A percentile compares a stretch with the other conserved stretches of the same genome.
Evolutionary conservation across 2,329 filamentous ascomycete genomes (phyloP).

Genomic region (Stagonosporopsis rhizophila): DNA sequence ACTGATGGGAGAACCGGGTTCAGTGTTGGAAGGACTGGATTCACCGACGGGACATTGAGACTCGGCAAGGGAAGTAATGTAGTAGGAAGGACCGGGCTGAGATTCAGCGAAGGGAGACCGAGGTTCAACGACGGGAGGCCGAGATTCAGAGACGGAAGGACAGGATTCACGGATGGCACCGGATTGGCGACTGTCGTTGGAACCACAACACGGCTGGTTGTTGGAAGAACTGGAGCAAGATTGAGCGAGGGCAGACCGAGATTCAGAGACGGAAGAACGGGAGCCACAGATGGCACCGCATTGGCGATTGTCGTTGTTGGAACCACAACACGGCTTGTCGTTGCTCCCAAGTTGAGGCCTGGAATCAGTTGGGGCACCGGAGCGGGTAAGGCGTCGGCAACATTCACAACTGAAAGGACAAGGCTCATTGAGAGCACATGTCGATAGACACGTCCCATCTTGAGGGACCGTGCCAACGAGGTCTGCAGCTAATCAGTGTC

Average conservation of each 20-base stretch:
- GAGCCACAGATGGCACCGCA: background rate
- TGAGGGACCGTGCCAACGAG: background rate
- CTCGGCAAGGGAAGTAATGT: too few species aligned
- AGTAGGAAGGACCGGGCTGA: too few species aligned
- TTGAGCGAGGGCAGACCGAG: too few species aligned
- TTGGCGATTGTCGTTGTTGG: background rate
- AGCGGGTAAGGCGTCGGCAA: conserved; percentile 9
- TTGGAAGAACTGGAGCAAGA: background rate
- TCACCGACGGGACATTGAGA: too few species aligned
- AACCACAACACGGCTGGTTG: background rate
- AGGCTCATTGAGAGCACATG: conserved; percentile 18
- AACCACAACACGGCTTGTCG: background rate
- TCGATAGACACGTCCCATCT: conserved; percentile 16
- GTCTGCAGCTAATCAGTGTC: background rate
- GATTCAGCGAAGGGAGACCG: background rate
- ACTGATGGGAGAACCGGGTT: too few species aligned
- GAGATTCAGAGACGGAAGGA: background rate
- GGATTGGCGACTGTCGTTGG: too few species aligned
- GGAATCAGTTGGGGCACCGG: background rate
- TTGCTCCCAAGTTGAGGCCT: background rate
- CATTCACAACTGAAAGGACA: conserved; percentile 2
- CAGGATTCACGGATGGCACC: background rate
- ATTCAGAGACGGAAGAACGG: too few species aligned
- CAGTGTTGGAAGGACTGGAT: too few species aligned
- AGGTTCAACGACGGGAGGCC: background rate